These are phyloP conservation scores for Endocalyx cinctus DNA, from an alignment of 2,329 filamentous ascomycete species.

Conservation along the genomic window DNA sequence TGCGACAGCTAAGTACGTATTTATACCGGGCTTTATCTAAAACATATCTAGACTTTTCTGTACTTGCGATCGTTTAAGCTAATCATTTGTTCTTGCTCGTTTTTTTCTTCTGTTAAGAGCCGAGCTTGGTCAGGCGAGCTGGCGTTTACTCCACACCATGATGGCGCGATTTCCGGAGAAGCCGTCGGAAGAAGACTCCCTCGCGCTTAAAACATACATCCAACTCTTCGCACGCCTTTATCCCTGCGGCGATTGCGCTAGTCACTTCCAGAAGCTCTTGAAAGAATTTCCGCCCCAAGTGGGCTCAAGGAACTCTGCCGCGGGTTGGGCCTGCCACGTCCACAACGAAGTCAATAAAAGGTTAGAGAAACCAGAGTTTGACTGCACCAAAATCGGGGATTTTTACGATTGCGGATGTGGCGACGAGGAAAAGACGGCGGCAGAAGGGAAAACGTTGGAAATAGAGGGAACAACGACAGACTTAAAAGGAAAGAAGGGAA, in stretches of 20 bases:
- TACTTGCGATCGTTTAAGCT: no score
- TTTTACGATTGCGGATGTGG: conserved; percentile 70
- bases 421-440: conserved; percentile 49
- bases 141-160: conserved; percentile 69
- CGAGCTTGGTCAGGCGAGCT: conserved; percentile 63
- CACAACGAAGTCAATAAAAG: conserved; percentile 65
- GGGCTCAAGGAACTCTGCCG: conserved; percentile 57
- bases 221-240: conserved; percentile 65
- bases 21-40: conserved; percentile 5
- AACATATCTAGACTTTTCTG: no score
- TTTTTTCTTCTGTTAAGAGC: no score
- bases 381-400: conserved; percentile 64
- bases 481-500: no score
- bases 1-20: conserved; percentile 66
- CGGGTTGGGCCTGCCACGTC: conserved; percentile 63
- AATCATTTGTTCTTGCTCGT: no score
- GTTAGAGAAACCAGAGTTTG: conserved; percentile 57
- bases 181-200: conserved; percentile 57
- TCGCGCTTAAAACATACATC: conserved; percentile 60
- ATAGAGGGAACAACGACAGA: no score
- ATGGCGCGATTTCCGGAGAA: conserved; percentile 65
- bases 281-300: conserved; percentile 62
- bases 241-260: conserved; percentile 65
- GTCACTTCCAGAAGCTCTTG: conserved; percentile 61
- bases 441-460: no score